These are phyloP conservation scores for Cytospora paraplurivora DNA, from an alignment of 2,329 filamentous ascomycete genomes.

Conservation along the genomic window DNA sequence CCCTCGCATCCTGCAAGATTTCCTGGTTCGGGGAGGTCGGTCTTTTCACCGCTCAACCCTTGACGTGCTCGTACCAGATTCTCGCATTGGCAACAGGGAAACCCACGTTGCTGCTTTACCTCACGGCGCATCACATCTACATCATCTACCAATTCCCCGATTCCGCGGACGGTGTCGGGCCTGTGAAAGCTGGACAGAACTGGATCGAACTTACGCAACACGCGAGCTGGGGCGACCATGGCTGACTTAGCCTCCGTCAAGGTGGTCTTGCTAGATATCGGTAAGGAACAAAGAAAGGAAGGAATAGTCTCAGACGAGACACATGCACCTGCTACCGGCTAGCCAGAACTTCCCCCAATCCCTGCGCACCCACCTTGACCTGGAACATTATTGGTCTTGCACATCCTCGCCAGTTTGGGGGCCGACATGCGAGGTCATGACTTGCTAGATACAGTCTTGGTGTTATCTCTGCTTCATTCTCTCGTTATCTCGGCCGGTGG, in stretches of 20 bases:
- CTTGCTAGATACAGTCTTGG: constrained; percentile 23
- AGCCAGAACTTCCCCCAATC: not conserved
- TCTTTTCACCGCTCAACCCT: not conserved
- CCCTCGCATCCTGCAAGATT: not conserved
- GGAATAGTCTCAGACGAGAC: constrained; percentile 6
- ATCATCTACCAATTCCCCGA: not conserved
- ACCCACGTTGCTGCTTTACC: not conserved
- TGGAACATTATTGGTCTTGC: constrained; percentile 3
- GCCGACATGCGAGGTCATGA: constrained; percentile 22
- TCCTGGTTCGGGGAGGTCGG: not conserved
- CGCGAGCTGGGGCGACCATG: constrained; percentile 34
- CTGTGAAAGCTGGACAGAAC: not conserved
- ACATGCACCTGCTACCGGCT: constrained; percentile 8
- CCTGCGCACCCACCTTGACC: not conserved
- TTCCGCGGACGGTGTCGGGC: constrained; percentile 10
- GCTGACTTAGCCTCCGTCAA: constrained; percentile 41
- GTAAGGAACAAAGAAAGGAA: constrained; percentile 41
- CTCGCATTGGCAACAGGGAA: not conserved
- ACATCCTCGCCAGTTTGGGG: constrained; percentile 15
- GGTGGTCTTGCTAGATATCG: constrained; percentile 60
- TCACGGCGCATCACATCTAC: not conserved
- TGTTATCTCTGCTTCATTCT: constrained; percentile 6
- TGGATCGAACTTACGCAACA: constrained; percentile 11
- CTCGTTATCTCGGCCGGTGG: constrained; percentile 16
- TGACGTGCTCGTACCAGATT: not conserved